phyloP scores from a whole-genome alignment of 2,329 filamentous ascomycete species.

The Talaromyces sp. region DNA sequence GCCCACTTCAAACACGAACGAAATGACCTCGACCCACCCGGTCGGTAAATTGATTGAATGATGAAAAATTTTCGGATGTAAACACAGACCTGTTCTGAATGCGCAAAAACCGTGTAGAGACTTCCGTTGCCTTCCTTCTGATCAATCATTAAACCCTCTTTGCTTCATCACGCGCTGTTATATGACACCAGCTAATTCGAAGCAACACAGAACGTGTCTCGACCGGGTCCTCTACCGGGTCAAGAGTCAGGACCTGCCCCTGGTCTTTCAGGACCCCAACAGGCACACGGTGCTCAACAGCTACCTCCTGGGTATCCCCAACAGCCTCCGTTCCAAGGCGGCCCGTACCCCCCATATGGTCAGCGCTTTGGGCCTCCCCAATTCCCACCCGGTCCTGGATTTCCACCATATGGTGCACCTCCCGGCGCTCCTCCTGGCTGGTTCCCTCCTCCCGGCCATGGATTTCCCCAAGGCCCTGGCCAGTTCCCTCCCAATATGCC shows the following conservation, averaged over 20 bases:
- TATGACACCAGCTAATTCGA: conserved; percentile 20
- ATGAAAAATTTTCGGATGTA: conserved; percentile 99
- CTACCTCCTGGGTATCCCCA: conserved; percentile 44
- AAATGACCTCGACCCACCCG: conserved; percentile 3
- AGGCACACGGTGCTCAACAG: conserved; percentile 43
- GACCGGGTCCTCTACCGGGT: conserved; percentile 39
- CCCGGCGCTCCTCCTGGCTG: conserved; percentile 71
- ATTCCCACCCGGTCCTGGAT: conserved; percentile 60
- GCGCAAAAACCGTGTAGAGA: conserved; percentile 96
- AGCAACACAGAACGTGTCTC: conserved; percentile 45
- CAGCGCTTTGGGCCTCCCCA: conserved; percentile 52
- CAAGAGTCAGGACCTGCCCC: conserved; percentile 29
- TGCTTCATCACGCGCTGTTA: not conserved
- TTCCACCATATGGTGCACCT: conserved; percentile 51
- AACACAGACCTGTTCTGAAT: conserved; percentile 80
- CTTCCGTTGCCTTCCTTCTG: conserved; percentile 99
- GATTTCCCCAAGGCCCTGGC: conserved; percentile 69
- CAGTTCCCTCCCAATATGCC: conserved; percentile 65
- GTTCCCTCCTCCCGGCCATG: conserved; percentile 75
- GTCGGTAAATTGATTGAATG: conserved; percentile 39
- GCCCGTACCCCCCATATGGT: conserved; percentile 50
- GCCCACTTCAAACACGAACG: conserved; percentile 1
- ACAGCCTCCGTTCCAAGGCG: conserved; percentile 45
- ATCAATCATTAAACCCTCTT: conserved; percentile 49
- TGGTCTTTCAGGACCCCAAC: conserved; percentile 43